These are phyloP conservation scores for Lippia alba DNA, from an alignment of 305 asterid species.

Conservation along the genomic window DNA sequence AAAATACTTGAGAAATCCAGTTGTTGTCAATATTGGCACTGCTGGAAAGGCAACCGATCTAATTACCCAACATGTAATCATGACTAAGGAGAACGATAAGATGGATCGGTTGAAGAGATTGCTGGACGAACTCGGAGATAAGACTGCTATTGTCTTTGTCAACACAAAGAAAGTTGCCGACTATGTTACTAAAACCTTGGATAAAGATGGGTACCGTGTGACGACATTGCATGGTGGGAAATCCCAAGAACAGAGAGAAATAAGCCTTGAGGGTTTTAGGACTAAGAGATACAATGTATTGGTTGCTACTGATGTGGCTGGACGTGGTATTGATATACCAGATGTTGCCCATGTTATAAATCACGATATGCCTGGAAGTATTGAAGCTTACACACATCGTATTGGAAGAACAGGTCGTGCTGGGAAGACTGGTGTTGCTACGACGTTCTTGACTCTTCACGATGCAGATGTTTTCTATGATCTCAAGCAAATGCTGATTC, in stretches of 20 bases:
- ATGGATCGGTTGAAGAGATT: constrained; percentile 57
- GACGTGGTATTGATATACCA: constrained; percentile 91
- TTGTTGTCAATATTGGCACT: constrained; percentile 84
- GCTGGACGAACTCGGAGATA: constrained; percentile 84
- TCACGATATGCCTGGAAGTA: constrained; percentile 77
- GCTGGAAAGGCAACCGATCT: constrained; percentile 84
- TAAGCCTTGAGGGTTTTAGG: constrained; percentile 87
- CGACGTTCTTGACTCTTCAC: constrained; percentile 78
- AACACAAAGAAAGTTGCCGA: constrained; percentile 81
- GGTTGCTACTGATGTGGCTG: constrained; percentile 88
- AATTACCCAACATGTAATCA: constrained; percentile 77
- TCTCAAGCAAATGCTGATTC: constrained; percentile 83
- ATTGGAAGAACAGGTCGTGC: constrained; percentile 97
- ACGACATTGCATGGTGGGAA: constrained; percentile 89
- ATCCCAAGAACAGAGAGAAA: constrained; percentile 84
- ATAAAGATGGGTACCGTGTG: constrained; percentile 73
- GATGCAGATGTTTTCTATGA: constrained; percentile 83
- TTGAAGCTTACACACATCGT: constrained; percentile 91
- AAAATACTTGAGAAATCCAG: constrained; percentile 87
- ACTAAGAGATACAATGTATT: constrained; percentile 74
- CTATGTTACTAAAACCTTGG: constrained; percentile 62
- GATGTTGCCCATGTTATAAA: constrained; percentile 88
- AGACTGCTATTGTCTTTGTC: constrained; percentile 87
- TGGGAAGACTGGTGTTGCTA: constrained; percentile 89
- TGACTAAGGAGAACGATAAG: constrained; percentile 81